Base-by-base conservation (phyloP, 192 early-diverging fungal species). In the Radiomyces spectabilis region DNA sequence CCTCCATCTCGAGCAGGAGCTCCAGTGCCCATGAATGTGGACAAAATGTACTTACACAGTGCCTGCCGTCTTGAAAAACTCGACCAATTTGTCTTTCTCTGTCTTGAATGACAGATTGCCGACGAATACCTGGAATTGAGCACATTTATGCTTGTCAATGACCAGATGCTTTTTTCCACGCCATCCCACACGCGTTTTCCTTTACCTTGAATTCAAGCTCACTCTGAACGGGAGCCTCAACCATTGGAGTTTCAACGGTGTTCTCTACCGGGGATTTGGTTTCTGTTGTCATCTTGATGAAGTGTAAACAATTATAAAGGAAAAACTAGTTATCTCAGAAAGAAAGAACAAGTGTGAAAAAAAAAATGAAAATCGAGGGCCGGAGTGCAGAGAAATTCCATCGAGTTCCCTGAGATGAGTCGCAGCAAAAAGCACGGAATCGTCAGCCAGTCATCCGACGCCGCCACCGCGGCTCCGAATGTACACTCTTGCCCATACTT, bases 91-190 rank as follows among this genome's bases (percentile, higher is more conserved):
- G 26, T 74, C 81, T 66, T 92, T 79, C 34, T 77, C 91, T 58
- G 88, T 89, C 61, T 73, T 63, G 77, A 93, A 94, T 16, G 91
- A 66, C 54, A 97, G 79, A 82, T 97, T 97, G 38, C 94, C 91
- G 34, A 92, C 91, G 80, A 94, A 97, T 40, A 91, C 88, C 79
- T 93, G 15, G 3, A 15, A 6, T 30, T 12, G 15, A 6, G 30
- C 29, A 48, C 15, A 31, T 15, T 18, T 10, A 18, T 10, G 19
- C 5, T 8, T 8, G 33, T 35, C 5, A 35, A 35, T 35, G 13
- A 35, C 13, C 5, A 35, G 5, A 35, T 8, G 5, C n/a, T n/a
- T n/a, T n/a, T n/a, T n/a, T n/a, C n/a, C n/a, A n/a, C n/a, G n/a
- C n/a, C n/a, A n/a, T n/a, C n/a, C n/a, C n/a, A n/a, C n/a, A n/a